phyloP scores from a whole-genome alignment of 257 asterid species.

The Plantago major region DNA sequence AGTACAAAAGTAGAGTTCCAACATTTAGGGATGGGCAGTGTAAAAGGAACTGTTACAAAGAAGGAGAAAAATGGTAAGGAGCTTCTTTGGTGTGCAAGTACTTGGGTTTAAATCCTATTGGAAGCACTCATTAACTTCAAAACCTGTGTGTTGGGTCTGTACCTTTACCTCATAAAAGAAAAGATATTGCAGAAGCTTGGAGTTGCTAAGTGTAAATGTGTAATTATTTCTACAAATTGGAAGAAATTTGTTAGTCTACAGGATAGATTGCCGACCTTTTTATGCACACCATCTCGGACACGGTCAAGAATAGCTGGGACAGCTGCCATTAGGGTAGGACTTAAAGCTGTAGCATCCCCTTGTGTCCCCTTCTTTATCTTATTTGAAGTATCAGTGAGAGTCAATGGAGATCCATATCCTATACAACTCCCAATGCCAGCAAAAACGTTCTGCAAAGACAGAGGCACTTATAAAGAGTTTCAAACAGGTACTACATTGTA shows the following conservation, averaged over 20 bases:
- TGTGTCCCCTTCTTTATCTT: slow-evolving; percentile 91
- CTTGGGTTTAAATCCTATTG: too few relatives aligned
- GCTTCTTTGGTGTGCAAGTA: too few relatives aligned
- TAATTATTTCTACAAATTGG: not conserved
- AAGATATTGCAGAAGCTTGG: too few relatives aligned
- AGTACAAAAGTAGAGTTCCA: too few relatives aligned
- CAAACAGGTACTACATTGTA: slow-evolving; percentile 7
- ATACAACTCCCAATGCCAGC: slow-evolving; percentile 85
- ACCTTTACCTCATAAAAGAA: too few relatives aligned
- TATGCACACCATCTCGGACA: slow-evolving; percentile 93
- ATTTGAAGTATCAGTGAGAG: slow-evolving; percentile 92
- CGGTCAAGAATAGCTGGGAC: slow-evolving; percentile 99
- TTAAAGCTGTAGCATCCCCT: slow-evolving; percentile 83
- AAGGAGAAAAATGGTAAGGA: not conserved
- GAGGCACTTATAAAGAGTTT: not conserved
- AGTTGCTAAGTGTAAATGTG: too few relatives aligned
- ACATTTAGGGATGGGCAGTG: too few relatives aligned
- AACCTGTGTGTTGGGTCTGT: too few relatives aligned
- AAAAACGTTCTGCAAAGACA: slow-evolving; percentile 53
- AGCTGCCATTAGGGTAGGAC: slow-evolving; percentile 88
- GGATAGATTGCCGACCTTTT: slow-evolving; percentile 52
- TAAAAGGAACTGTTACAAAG: not conserved
- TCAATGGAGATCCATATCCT: slow-evolving; percentile 95
- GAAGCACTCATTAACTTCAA: too few relatives aligned
- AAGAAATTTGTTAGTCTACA: slow-evolving; percentile 1